Base-by-base conservation (phyloP, 768 basidiomycete genomes). In the Dacryopinax spathularia region DNA sequence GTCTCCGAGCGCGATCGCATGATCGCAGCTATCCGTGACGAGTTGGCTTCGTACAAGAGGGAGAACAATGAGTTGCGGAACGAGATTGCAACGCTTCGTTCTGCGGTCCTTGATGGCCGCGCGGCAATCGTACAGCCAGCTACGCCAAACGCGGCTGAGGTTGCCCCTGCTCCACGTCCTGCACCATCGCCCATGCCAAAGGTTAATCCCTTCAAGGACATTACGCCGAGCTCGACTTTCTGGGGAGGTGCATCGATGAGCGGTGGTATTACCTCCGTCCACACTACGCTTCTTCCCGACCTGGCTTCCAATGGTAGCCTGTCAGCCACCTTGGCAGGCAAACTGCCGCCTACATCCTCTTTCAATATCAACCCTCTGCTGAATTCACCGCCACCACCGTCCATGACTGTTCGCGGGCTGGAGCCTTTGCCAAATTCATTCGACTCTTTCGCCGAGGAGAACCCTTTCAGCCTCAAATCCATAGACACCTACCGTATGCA, bases 1-100 rank as follows among this genome's bases (percentile, higher is more conserved):
- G 90, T 98, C 70, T 87, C 88, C 15, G 91, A 94, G 71, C 84
- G 95, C 29, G 95, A 99, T 77, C 80, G 83, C 20, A 82, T 98
- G 65, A 87, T 99, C 67, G 88, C 89, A 66, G 87, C 87, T 33
- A 90, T 94, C 73, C 84, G 88, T 60, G 77, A 83, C 15, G 91
- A 97, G 72, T 82, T 96, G 20, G 88, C 88, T 35, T 82, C 82
- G 0, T 85, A 84, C 25, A 82, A 82, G 71, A 83, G 82, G 1
- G 93, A 97, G 77, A 95, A 95, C 72, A 74, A 81, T 18, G 92
- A 90, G 2, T 78, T 96, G 31, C 80, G 88, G 0, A 84, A 88
- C 68, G 89, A 91, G 73, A 84, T 91, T 60, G 75, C 79, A 0
- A 77, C 84, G 2, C 79, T 91, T 69, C 91, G 91, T 76, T 83